A percentile compares a stretch with the other conserved stretches of the same genome.
These are phyloP conservation scores for Tulasnella sp. DNA, from an alignment of 768 basidiomycete species.

Conservation along the genomic window DNA sequence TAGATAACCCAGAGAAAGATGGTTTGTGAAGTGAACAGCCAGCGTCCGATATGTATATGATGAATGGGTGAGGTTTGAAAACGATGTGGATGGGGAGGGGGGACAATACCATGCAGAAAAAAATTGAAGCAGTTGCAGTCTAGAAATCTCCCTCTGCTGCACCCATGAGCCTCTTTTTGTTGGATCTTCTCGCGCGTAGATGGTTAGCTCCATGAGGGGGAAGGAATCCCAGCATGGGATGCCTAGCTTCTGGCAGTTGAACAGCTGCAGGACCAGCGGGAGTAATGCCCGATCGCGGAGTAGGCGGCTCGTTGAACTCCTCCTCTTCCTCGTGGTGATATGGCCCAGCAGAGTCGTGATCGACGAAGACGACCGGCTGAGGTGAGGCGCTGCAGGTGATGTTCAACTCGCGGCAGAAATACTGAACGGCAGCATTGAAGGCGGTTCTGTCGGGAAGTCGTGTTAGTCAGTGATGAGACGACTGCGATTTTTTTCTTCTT, in stretches of 20 bases:
- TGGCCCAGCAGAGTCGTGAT: neutral
- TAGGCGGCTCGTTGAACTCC: slow-evolving; percentile 2
- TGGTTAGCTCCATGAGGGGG: slow-evolving; percentile 32
- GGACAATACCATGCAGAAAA: no score
- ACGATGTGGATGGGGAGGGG: no score
- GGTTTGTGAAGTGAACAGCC: no score
- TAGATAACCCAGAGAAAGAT: no score
- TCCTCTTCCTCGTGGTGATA: slow-evolving; percentile 10
- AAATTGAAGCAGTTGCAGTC: no score
- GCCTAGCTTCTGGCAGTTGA: slow-evolving; percentile 11
- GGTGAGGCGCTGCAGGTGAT: slow-evolving; percentile 52
- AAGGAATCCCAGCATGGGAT: slow-evolving; percentile 38
- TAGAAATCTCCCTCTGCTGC: slow-evolving; percentile 5
- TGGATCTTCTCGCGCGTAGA: slow-evolving; percentile 28
- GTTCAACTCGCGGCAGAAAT: slow-evolving; percentile 58
- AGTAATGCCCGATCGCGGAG: neutral
- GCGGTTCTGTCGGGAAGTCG: slow-evolving; percentile 36
- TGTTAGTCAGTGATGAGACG: neutral
- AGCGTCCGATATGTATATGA: no score
- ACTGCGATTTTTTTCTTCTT: no score
- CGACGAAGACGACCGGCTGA: slow-evolving; percentile 42
- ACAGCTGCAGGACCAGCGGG: neutral
- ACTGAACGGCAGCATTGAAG: slow-evolving; percentile 68
- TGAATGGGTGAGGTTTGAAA: no score
- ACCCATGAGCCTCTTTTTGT: slow-evolving; percentile 25